These are phyloP conservation scores for Russula compacta DNA, from an alignment of 768 basidiomycete genomes.

Conservation along the genomic window DNA sequence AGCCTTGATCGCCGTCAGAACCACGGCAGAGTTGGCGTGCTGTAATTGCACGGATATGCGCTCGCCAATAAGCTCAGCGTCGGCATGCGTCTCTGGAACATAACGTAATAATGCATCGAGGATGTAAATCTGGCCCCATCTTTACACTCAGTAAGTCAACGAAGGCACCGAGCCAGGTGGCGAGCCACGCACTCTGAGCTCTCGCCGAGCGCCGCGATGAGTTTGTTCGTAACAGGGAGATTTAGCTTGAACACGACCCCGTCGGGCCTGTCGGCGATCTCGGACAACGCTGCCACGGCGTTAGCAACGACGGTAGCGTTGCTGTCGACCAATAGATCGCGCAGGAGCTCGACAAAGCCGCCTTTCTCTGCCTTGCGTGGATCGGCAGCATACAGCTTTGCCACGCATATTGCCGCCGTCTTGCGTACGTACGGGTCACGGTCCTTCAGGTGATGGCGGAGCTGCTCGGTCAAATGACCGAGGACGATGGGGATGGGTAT, in stretches of 20 bases:
- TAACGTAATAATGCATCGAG: conserved; percentile 89
- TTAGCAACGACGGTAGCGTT: conserved; percentile 98
- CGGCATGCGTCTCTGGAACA: conserved; percentile 79
- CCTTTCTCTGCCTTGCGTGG: conserved; percentile 78
- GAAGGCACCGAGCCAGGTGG: background rate
- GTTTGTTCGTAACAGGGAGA: conserved; percentile 75
- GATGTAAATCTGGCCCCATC: conserved; percentile 99
- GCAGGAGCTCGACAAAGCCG: conserved; percentile 83
- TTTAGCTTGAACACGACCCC: conserved; percentile 91
- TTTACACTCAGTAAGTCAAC: conserved; percentile 29
- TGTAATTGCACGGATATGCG: conserved; percentile 88
- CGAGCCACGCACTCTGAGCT: conserved; percentile 81
- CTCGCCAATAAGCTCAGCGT: conserved; percentile 94
- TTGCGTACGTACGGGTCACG: conserved; percentile 97
- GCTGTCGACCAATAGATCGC: conserved; percentile 84
- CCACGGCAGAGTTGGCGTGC: conserved; percentile 99
- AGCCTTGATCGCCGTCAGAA: conserved; percentile 95
- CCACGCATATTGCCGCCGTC: conserved; percentile 96
- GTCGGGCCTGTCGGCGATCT: conserved; percentile 92
- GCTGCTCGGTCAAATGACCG: conserved; percentile 77
- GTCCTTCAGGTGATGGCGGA: conserved; percentile 89
- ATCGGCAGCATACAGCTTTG: conserved; percentile 88
- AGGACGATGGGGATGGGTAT: conserved; percentile 88
- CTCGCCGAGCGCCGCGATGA: conserved; percentile 85
- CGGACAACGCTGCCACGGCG: conserved; percentile 92